phyloP scores from a whole-genome alignment of 2,329 filamentous ascomycete genomes.

The Albophoma yamanashiensis region DNA sequence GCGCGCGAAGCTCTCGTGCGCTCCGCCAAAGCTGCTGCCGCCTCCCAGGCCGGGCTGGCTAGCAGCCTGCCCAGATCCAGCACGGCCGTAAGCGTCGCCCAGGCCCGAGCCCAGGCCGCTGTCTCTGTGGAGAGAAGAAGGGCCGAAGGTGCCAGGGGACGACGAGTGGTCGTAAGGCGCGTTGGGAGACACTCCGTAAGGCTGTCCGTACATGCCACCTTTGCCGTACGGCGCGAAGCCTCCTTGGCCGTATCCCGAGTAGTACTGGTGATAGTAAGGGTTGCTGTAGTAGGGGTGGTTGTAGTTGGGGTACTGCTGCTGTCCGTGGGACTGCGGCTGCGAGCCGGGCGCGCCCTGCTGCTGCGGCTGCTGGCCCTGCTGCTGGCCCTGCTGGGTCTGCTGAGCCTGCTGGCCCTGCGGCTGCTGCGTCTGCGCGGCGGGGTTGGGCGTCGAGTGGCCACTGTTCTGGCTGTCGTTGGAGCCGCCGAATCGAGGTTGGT shows the following conservation, averaged over 20 bases:
- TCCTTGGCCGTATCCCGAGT: constrained; percentile 42
- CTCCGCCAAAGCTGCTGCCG: constrained; percentile 38
- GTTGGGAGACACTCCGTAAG: constrained; percentile 46
- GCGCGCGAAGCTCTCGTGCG: constrained; percentile 45
- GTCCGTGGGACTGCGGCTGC: constrained; percentile 33
- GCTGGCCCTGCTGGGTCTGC: constrained; percentile 26
- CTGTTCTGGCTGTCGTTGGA: constrained; percentile 67
- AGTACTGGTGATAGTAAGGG: constrained; percentile 54
- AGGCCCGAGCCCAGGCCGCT: constrained; percentile 38
- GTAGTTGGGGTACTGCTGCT: constrained; percentile 40
- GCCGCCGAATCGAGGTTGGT: constrained; percentile 47
- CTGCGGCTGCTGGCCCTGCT: constrained; percentile 29
- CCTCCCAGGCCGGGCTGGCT: constrained; percentile 39
- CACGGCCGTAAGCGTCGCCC: constrained; percentile 40
- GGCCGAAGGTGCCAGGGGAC: constrained; percentile 43
- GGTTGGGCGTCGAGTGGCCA: constrained; percentile 85
- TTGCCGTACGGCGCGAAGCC: constrained; percentile 45
- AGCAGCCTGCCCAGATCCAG: constrained; percentile 36
- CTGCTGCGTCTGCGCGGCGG: constrained; percentile 46
- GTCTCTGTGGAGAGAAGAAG: constrained; percentile 42
- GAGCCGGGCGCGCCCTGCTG: constrained; percentile 30
- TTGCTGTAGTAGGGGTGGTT: constrained; percentile 50
- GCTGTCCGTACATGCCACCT: constrained; percentile 43
- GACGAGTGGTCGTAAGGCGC: constrained; percentile 45
- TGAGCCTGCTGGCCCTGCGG: constrained; percentile 22